Conservation (phyloP, 2,329 filamentous ascomycete species). For the Incumbomyces delicatus region DNA sequence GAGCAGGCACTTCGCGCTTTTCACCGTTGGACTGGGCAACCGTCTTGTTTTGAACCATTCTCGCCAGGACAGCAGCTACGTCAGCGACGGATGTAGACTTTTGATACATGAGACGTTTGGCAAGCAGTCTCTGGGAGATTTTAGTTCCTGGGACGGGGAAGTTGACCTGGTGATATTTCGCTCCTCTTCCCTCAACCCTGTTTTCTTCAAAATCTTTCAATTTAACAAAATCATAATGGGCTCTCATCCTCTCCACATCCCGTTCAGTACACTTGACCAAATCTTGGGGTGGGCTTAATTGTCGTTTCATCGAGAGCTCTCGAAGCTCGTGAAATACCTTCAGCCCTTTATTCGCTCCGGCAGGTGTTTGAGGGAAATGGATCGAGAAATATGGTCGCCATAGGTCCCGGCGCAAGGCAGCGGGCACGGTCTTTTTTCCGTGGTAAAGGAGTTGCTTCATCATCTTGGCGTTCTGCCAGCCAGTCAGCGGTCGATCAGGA, state of each 20-base stretch:
- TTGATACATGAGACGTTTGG: slow-evolving; percentile 51
- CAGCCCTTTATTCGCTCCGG: slow-evolving; percentile 38
- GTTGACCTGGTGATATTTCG: slow-evolving; percentile 32
- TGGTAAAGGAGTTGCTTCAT: slow-evolving; percentile 52
- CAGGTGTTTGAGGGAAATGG: slow-evolving; percentile 38
- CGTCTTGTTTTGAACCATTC: slow-evolving; percentile 12
- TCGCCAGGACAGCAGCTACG: slow-evolving; percentile 44
- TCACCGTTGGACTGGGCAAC: too few relatives aligned
- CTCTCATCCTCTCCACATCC: slow-evolving; percentile 28
- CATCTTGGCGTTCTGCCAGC: slow-evolving; percentile 38
- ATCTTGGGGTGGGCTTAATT: slow-evolving; percentile 39
- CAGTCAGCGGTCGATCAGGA: slow-evolving; percentile 4
- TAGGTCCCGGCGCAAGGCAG: slow-evolving; percentile 50
- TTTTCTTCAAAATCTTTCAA: slow-evolving; percentile 10
- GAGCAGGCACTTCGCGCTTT: slow-evolving; percentile 18
- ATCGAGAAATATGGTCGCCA: slow-evolving; percentile 53
- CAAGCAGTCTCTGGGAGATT: slow-evolving; percentile 38
- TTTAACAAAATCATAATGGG: slow-evolving; percentile 21
- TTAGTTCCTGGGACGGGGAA: slow-evolving; percentile 33
- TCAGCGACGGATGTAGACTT: slow-evolving; percentile 55
- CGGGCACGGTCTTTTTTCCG: slow-evolving; percentile 54
- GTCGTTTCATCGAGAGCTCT: slow-evolving; percentile 51
- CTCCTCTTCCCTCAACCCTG: slow-evolving; percentile 21
- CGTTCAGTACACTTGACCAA: slow-evolving; percentile 36
- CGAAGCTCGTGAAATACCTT: slow-evolving; percentile 49